A percentile compares a stretch with the other conserved stretches of the same genome.
Evolutionary conservation across 2,329 filamentous ascomycete species (phyloP).

Genomic region (Botryosphaeria dothidea): DNA sequence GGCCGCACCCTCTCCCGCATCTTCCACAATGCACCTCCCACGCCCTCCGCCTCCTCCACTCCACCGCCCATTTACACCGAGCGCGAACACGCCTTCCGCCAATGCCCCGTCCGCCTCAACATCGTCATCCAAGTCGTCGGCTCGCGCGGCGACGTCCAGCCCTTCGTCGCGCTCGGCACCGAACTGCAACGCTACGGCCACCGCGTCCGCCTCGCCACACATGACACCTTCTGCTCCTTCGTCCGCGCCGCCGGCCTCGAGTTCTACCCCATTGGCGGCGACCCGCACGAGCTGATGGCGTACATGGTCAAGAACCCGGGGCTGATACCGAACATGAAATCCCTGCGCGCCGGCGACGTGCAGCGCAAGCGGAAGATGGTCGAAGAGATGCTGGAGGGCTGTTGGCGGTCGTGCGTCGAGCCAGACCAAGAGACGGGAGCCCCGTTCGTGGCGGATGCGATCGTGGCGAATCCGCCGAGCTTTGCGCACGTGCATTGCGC

Average conservation of each 20-base stretch:
- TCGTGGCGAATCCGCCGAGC: slow-evolving; percentile 26
- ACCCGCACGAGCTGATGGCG: slow-evolving; percentile 52
- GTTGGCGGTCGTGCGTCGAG: slow-evolving; percentile 30
- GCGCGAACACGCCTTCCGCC: background rate
- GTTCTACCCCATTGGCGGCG: slow-evolving; percentile 60
- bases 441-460: slow-evolving; percentile 23
- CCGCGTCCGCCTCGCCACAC: slow-evolving; percentile 59
- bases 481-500: slow-evolving; percentile 26
- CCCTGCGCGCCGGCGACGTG: slow-evolving; percentile 33
- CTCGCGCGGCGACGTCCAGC: slow-evolving; percentile 57
- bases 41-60: background rate
- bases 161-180: slow-evolving; percentile 59
- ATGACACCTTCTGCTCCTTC: slow-evolving; percentile 55
- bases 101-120: slow-evolving; percentile 38
- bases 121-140: slow-evolving; percentile 59
- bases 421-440: background rate
- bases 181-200: slow-evolving; percentile 55
- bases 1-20: slow-evolving; percentile 1
- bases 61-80: background rate
- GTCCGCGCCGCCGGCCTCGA: slow-evolving; percentile 56
- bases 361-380: slow-evolving; percentile 27
- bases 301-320: slow-evolving; percentile 85
- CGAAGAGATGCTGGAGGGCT: slow-evolving; percentile 33
- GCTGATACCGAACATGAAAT: slow-evolving; percentile 43
- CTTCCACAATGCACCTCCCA: background rate